A percentile compares a stretch with the other conserved stretches of the same genome.
Evolutionary conservation across 176 grass and related monocot genomes (phyloP).

Genomic region (bread wheat (Triticum aestivum)): DNA sequence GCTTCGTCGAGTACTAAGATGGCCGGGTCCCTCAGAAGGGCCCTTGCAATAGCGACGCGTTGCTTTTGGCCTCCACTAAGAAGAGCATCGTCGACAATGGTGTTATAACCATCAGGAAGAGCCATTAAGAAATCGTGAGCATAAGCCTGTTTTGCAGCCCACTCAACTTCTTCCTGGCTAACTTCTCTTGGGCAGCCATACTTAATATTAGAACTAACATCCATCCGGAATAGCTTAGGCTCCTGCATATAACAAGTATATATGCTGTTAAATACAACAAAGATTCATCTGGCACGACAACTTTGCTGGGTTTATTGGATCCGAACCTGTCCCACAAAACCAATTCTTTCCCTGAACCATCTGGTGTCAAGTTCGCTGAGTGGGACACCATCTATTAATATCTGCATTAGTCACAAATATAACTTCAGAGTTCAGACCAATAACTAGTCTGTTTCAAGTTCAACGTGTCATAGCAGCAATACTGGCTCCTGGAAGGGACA

Average conservation of each 20-base stretch:
- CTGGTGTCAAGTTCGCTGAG: slow-evolving; percentile 70
- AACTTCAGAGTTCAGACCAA: background rate
- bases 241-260: slow-evolving; percentile 58
- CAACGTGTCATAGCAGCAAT: slow-evolving; percentile 2
- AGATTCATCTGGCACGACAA: background rate
- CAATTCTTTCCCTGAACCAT: slow-evolving; percentile 97
- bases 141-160: slow-evolving; percentile 89
- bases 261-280: background rate
- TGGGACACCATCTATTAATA: slow-evolving; percentile 77
- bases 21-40: slow-evolving; percentile 77
- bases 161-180: slow-evolving; percentile 72
- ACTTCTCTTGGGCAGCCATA: slow-evolving; percentile 91
- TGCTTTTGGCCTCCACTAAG: slow-evolving; percentile 99
- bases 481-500: background rate
- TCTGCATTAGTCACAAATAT: slow-evolving; percentile 45
- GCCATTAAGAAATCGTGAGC: slow-evolving; percentile 83
- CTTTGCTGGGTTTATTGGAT: slow-evolving; percentile 31
- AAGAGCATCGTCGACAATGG: slow-evolving; percentile 74
- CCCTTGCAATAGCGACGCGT: slow-evolving; percentile 91
- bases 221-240: slow-evolving; percentile 85
- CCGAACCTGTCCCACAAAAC: slow-evolving; percentile 85
- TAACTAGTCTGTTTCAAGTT: slow-evolving; percentile 2
- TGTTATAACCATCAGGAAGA: slow-evolving; percentile 79
- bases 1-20: slow-evolving; percentile 99
- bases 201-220: slow-evolving; percentile 85